A percentile compares a stretch with the other conserved stretches of the same genome.
Evolutionary conservation across 768 basidiomycete genomes (phyloP).

Genomic region (Pleurotus sapidus): DNA sequence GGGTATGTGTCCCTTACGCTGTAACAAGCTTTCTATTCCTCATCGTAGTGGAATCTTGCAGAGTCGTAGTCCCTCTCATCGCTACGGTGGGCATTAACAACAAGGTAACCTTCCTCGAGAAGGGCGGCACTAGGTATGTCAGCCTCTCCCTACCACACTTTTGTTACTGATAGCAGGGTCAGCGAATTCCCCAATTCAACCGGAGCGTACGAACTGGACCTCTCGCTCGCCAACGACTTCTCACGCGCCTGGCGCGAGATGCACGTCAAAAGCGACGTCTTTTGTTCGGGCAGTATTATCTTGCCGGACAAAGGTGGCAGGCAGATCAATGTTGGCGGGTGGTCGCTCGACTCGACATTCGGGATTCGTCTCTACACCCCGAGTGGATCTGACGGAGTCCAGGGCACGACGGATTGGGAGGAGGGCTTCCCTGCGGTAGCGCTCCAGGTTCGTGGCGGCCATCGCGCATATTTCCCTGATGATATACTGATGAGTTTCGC

Average conservation of each 20-base stretch:
- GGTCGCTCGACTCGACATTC: slow-evolving; percentile 70
- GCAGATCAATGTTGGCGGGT: slow-evolving; percentile 63
- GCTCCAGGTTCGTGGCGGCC: slow-evolving; percentile 47
- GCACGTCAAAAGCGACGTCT: slow-evolving; percentile 76
- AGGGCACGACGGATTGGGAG: slow-evolving; percentile 79
- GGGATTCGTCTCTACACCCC: slow-evolving; percentile 76
- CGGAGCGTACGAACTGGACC: slow-evolving; percentile 61
- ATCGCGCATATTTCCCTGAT: not conserved
- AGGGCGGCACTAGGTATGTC: slow-evolving; percentile 57
- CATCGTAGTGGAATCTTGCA: slow-evolving; percentile 26
- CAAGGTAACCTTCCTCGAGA: slow-evolving; percentile 81
- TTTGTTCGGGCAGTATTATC: slow-evolving; percentile 72
- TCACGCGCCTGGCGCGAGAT: slow-evolving; percentile 68
- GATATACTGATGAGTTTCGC: not conserved
- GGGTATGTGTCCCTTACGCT: slow-evolving; percentile 31
- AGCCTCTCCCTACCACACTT: not conserved
- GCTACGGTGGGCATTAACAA: slow-evolving; percentile 78
- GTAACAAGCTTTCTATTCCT: slow-evolving; percentile 7
- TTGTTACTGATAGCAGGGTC: not conserved
- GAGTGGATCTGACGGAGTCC: slow-evolving; percentile 62
- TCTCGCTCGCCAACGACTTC: slow-evolving; percentile 49
- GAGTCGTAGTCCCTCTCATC: slow-evolving; percentile 69
- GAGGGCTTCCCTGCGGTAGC: slow-evolving; percentile 56
- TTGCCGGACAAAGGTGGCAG: slow-evolving; percentile 73
- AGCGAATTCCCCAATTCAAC: slow-evolving; percentile 7